A percentile compares a stretch with the other conserved stretches of the same genome.
phyloP scores from a whole-genome alignment of 495 filamentous ascomycete genomes.

The Astrothelium macrocarpum region DNA sequence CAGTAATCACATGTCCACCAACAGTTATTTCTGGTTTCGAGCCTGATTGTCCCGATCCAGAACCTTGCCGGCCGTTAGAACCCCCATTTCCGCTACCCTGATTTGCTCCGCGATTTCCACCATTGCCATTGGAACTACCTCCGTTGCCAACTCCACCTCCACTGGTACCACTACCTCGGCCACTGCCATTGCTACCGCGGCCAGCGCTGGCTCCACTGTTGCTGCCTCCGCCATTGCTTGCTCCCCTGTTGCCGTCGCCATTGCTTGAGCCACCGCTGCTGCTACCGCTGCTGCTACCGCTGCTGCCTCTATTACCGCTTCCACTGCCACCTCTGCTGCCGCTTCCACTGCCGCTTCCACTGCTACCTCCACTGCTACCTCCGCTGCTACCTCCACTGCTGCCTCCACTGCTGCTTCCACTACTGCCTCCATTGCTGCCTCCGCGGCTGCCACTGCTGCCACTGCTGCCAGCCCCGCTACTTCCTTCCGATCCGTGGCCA shows the following conservation, averaged over 20 bases:
- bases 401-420: background rate
- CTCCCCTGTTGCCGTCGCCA: background rate
- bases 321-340: background rate
- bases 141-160: background rate
- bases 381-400: background rate
- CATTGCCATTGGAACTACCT: background rate
- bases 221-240: background rate
- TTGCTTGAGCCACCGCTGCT: background rate
- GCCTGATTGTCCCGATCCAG: background rate
- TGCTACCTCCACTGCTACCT: background rate
- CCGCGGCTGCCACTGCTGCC: constrained; percentile 8
- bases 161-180: background rate
- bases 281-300: background rate
- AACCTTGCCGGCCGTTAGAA: background rate
- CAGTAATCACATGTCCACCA: constrained; percentile 9
- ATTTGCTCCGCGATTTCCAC: background rate
- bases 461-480: constrained; percentile 6
- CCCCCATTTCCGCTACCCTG: background rate
- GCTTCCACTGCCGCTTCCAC: background rate
- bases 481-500: background rate
- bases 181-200: background rate
- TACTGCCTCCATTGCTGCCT: background rate
- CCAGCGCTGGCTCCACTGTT: background rate
- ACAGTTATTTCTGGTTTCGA: constrained; percentile 9
- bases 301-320: background rate